phyloP scores from a whole-genome alignment of 768 basidiomycete genomes.

The Trametes cubensis region DNA sequence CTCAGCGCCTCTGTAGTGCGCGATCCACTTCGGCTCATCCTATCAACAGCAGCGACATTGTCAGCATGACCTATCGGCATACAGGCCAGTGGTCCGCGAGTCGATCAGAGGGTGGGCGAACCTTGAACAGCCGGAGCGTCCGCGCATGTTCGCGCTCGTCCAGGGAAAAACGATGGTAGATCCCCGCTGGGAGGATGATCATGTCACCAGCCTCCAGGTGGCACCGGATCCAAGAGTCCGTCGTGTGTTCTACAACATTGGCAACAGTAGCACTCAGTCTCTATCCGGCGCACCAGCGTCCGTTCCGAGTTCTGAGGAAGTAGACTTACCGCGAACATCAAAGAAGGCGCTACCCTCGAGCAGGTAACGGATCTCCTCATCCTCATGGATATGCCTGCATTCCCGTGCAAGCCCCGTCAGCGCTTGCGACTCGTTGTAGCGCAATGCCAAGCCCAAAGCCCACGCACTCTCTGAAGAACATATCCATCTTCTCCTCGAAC shows the following conservation, averaged over 20 bases:
- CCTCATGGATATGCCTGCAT: conserved; percentile 87
- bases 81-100: no score
- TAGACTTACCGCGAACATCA: conserved; percentile 75
- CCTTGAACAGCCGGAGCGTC: conserved; percentile 86
- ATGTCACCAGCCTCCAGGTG: conserved; percentile 79
- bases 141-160: conserved; percentile 74
- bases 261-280: neutral
- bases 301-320: neutral
- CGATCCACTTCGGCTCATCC: conserved; percentile 93
- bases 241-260: conserved; percentile 62
- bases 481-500: conserved; percentile 82
- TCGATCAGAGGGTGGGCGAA: no score
- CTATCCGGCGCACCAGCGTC: no score
- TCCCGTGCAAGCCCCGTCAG: neutral
- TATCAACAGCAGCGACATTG: no score
- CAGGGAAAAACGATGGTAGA: conserved; percentile 94
- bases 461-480: conserved; percentile 80
- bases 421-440: neutral
- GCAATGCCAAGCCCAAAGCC: neutral
- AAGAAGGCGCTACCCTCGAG: conserved; percentile 89
- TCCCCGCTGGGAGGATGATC: conserved; percentile 84
- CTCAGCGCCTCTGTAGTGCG: conserved; percentile 62
- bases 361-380: conserved; percentile 93
- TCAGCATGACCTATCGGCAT: no score
- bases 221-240: conserved; percentile 82